Base-by-base conservation (phyloP, 1,139 yeast genomes). In the Sugiyamaella castrensis region DNA sequence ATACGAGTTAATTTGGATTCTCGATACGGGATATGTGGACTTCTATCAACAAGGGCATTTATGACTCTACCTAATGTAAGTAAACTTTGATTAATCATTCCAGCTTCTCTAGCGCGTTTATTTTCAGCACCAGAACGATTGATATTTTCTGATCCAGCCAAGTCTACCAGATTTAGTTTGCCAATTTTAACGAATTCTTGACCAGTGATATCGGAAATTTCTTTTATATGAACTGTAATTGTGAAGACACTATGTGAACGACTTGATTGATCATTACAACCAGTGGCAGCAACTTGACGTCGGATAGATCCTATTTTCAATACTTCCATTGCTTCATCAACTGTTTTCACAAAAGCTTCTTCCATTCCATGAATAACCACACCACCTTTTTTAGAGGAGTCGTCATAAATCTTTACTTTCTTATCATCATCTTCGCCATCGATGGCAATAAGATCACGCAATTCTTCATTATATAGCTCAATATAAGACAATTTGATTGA, bases 111-210 rank as follows among this genome's bases (percentile, higher is more conserved):
- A 0, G 95, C 95, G 28, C 94, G 73, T 60, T 79, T 82, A 61
- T 83, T 81, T 47, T 74, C 79, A 0, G 95, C 92, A 1, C 96
- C 96, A 0, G 95, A 84, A 50, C 87, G 72, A 53, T 74, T 79
- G 45, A 88, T 82, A 60, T 87, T 87, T 62, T 85, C 95, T 12
- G 94, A 84, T 0, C 97, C 96, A 0, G 96, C 97, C 54, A 89
- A 73, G 69, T 89, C 96, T 2, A 88, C 95, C 37, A 89, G 70
- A 61, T 87, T 87, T 63, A 89, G 75, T 57, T 83, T 85, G 1
- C 92, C 82, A 37, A 81, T 76, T 57, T 77, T 81, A 56, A 70
- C 73, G 51, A 72, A 70, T 15, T 81, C 81, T 59, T 84, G 91
- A 2, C 88, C 85, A 12, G 60, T 52, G 29, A 60, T 53, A 27